A percentile compares a stretch with the other conserved stretches of the same genome.
Evolutionary conservation across 2,329 filamentous ascomycete species (phyloP).

Genomic region (Colletotrichum aenigma): DNA sequence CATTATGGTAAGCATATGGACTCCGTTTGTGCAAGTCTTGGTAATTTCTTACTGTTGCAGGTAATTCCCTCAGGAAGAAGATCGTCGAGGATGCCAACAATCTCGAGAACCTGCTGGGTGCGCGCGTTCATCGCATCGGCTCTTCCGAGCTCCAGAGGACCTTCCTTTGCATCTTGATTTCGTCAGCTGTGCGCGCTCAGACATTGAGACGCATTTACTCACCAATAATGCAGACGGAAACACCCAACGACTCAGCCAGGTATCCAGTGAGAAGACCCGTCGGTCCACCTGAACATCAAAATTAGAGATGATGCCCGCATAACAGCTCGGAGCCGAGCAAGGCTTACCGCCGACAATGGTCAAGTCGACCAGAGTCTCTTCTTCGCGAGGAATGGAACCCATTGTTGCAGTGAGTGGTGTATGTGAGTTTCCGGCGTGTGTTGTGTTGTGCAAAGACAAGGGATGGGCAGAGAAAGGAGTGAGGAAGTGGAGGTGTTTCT

Average conservation of each 20-base stretch:
- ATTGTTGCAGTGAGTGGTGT: not conserved
- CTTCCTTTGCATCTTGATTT: constrained; percentile 40
- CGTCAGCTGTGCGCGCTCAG: not conserved
- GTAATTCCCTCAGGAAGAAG: constrained; percentile 46
- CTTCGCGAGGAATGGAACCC: constrained; percentile 15
- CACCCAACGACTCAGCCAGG: constrained; percentile 43
- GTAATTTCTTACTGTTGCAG: constrained; percentile 47
- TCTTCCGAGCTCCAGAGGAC: constrained; percentile 43
- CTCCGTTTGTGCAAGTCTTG: not conserved
- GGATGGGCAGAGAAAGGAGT: not conserved
- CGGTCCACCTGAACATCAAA: constrained; percentile 39
- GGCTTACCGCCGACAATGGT: constrained; percentile 39
- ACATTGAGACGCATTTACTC: not conserved
- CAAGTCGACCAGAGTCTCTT: constrained; percentile 32
- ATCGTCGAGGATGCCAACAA: constrained; percentile 46
- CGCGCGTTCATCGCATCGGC: constrained; percentile 54
- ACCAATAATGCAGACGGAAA: constrained; percentile 45
- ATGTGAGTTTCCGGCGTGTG: not conserved
- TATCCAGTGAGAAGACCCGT: constrained; percentile 50
- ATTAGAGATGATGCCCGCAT: not conserved
- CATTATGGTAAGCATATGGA: not conserved
- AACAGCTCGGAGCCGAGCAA: not conserved
- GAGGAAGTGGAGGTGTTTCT: not conserved
- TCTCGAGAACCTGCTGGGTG: constrained; percentile 52
- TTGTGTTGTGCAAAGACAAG: not conserved